Evolutionary conservation across 345 rosid genomes (phyloP), one percentile per base, ranked within the genome.

Genomic region (Hirschfeldia incana): DNA sequence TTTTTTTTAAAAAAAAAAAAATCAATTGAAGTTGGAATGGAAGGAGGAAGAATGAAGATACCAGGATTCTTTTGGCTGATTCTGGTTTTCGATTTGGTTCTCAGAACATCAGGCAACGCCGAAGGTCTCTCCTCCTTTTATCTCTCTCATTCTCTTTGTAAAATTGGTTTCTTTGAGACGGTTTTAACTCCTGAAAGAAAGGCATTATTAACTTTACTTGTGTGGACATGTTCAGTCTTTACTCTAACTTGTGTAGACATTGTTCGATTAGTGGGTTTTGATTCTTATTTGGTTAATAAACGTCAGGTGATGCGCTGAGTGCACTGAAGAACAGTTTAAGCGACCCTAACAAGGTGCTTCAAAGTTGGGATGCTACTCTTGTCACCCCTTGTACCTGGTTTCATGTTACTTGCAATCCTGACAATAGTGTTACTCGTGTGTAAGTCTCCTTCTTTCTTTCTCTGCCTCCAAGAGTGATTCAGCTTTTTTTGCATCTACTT

Each of bases 371-470:
- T 83, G 74, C 98, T 58, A 91, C 97, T 65, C 92, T 88, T 67
- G 94, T 88, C 65, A 92, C 89, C 79, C 98, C 97, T 3, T 94
- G 97, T 86, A 89, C 92, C 53, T 94, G 98, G 98, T 89, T 88
- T 76, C 91, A 94, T 76, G 94, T 94, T 65, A 94, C 98, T 39
- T 94, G 98, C 88, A 91, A 84, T 79, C 84, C 69, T 78, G 97
- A 92, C 11, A 91, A 88, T 76, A 89, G 91, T 62, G 97, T 92
- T 16, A 91, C 89, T 53, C 91, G 95, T 75, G 92, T 94, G 98
- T 94, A 90, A 87, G 97, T 39, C 46, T 9, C 12, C 46, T 39
- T 39, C 13, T 39, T 39, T 39, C 0, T 39, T 39, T 39, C 3
- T 39, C 2, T 21, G 21, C 21, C 21, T 21, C 21, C 21, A 21